Evolutionary conservation across 805 yeast species (phyloP), one percentile per base, ranked within the genome.

Genomic region (Nakazawaea populi): DNA sequence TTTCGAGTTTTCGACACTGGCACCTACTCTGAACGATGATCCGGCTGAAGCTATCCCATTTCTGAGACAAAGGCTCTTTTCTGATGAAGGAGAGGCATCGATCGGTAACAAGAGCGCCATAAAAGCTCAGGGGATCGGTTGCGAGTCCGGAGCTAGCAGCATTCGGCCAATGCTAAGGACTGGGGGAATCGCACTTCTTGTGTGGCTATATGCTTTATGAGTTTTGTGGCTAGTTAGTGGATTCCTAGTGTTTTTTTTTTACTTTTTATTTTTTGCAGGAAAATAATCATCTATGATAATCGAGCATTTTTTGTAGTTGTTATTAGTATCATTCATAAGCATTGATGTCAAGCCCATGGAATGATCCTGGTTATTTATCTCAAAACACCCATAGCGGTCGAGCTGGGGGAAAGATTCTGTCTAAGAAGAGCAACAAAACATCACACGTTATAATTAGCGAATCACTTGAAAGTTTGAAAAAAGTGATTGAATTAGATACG

Each of bases 401-500:
- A 37, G 14, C 7, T 11, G 40, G n/a, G 14, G 14, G 40, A 37
- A 37, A 18, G 48, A 31, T 28, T 6, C 48, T 6, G 38, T 18
- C 10, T 14, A 37, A 30, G 7, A 43, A 43, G 11, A 8, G 10
- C 5, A 7, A n/a, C n/a, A 47, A 47, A 42, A 28, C 58, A 54
- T 56, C 62, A 56, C 63, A 42, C 4, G 42, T 29, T 12, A 12
- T 60, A 11, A 57, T 65, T 10, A 56, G 54, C 28, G 66, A 63
- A 3, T 56, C 65, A 6, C 59, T 60, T 48, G 60, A 59, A 30
- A 66, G 70, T 44, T 48, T 74, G 14, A 63, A 64, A 44, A 64
- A 55, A 35, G 64, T 74, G 9, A 52, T 66, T 6, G 64, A 58
- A 9, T 62, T 71, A 27, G 70, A 66, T 40, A 65, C 71, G 4